phyloP scores from a whole-genome alignment of 768 basidiomycete genomes.

The Kwoniella newhampshirensis region DNA sequence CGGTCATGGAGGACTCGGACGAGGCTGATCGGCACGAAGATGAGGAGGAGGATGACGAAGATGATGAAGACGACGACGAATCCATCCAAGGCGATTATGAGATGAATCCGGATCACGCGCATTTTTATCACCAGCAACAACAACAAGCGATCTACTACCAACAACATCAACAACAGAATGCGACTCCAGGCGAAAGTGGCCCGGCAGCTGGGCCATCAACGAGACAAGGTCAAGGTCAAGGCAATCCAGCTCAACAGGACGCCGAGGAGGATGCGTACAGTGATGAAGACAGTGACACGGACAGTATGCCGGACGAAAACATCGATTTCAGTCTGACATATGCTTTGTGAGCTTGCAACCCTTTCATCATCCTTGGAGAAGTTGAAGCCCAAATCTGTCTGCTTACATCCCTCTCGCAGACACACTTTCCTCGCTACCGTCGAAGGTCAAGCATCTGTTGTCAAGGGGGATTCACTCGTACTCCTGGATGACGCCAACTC shows the following conservation, averaged over 20 bases:
- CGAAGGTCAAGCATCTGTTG: constrained; percentile 96
- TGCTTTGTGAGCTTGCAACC: constrained; percentile 45
- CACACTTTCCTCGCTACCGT: constrained; percentile 97
- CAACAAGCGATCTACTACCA: constrained; percentile 43
- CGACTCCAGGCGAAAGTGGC: neutral
- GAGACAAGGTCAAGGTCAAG: constrained; percentile 4
- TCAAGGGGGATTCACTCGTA: constrained; percentile 94
- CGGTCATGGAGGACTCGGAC: constrained; percentile 80
- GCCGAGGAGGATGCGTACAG: constrained; percentile 41
- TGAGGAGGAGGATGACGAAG: constrained; percentile 52
- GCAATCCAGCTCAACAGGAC: constrained; percentile 4
- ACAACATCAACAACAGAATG: constrained; percentile 36
- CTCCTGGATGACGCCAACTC: constrained; percentile 98
- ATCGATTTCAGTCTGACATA: constrained; percentile 54
- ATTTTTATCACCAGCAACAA: constrained; percentile 38
- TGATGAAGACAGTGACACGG: constrained; percentile 42
- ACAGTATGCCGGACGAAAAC: constrained; percentile 52
- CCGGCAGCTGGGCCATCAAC: constrained; percentile 6
- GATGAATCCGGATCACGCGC: constrained; percentile 53
- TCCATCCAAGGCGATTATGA: constrained; percentile 63
- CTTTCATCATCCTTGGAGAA: neutral
- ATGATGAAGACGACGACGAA: constrained; percentile 55
- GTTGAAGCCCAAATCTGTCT: too few species aligned
- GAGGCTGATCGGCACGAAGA: constrained; percentile 60
- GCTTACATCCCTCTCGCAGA: constrained; percentile 60